phyloP scores from a whole-genome alignment of 2,329 filamentous ascomycete genomes.

The Trichothecium sympodiale region DNA sequence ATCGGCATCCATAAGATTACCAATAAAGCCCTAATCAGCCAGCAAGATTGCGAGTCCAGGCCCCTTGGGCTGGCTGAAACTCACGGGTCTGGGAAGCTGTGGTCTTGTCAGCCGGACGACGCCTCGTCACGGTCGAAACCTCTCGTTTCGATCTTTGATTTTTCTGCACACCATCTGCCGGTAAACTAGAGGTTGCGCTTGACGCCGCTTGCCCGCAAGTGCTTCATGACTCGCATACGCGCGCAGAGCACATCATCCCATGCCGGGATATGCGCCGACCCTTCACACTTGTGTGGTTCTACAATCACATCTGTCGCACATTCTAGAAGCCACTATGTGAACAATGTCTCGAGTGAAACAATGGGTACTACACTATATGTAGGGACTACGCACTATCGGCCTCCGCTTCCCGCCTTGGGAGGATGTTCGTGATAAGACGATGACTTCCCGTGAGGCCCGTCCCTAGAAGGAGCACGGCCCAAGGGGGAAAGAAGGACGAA shows the following conservation, averaged over 20 bases:
- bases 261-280: not conserved
- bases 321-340: not conserved
- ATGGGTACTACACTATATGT: too few species aligned
- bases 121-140: too few species aligned
- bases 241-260: not conserved
- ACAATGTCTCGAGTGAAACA: too few species aligned
- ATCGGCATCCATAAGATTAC: not conserved
- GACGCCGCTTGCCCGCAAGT: too few species aligned
- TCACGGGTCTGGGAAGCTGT: too few species aligned
- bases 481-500: not conserved
- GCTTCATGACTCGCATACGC: conserved; percentile 2
- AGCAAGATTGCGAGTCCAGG: too few species aligned
- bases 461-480: not conserved
- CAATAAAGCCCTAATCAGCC: conserved; percentile 1
- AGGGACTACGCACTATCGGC: too few species aligned
- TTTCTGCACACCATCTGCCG: not conserved
- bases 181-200: not conserved
- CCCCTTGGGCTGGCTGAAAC: too few species aligned
- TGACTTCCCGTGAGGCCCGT: conserved; percentile 1
- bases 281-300: too few species aligned
- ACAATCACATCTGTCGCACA: not conserved
- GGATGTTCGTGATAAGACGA: not conserved
- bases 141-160: not conserved
- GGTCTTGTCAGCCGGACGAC: too few species aligned
- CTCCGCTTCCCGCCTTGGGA: not conserved